These are phyloP conservation scores for Myriosclerotinia curreyana DNA, from an alignment of 2,329 filamentous ascomycete species.

Conservation along the genomic window DNA sequence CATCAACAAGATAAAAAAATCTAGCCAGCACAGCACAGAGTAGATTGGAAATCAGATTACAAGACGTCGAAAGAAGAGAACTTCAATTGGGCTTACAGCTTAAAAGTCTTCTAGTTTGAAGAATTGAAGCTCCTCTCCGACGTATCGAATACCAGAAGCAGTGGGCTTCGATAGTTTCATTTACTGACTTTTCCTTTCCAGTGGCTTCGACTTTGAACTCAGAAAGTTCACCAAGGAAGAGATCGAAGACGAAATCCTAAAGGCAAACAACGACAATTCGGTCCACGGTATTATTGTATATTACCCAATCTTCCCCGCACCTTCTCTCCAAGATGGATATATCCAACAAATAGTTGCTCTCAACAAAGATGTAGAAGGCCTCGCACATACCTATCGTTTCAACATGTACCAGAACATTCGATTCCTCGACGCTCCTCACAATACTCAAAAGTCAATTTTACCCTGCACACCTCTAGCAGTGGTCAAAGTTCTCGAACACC, in stretches of 20 bases:
- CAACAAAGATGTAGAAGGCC: constrained; percentile 90
- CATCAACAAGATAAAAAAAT: background rate
- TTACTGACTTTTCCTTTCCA: constrained; percentile 40
- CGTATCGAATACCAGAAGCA: background rate
- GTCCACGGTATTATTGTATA: constrained; percentile 95
- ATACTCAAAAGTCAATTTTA: constrained; percentile 83
- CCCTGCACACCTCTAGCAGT: constrained; percentile 95
- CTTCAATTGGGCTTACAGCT: too few relatives aligned
- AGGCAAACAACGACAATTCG: constrained; percentile 72
- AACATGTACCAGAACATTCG: constrained; percentile 99
- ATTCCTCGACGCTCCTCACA: constrained; percentile 76
- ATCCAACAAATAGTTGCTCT: constrained; percentile 91
- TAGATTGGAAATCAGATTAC: background rate
- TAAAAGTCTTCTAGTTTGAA: background rate
- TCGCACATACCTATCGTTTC: constrained; percentile 90
- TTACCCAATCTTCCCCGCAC: constrained; percentile 86
- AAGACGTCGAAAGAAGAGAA: background rate
- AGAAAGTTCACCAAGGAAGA: constrained; percentile 80
- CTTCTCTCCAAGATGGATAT: constrained; percentile 86
- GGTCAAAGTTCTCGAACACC: constrained; percentile 93
- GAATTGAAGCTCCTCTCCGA: background rate
- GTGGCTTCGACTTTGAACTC: constrained; percentile 86
- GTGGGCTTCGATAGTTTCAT: background rate
- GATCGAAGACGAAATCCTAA: constrained; percentile 83
- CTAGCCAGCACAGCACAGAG: background rate